phyloP scores from a whole-genome alignment of 2,329 filamentous ascomycete genomes.

The Botrytis elliptica region DNA sequence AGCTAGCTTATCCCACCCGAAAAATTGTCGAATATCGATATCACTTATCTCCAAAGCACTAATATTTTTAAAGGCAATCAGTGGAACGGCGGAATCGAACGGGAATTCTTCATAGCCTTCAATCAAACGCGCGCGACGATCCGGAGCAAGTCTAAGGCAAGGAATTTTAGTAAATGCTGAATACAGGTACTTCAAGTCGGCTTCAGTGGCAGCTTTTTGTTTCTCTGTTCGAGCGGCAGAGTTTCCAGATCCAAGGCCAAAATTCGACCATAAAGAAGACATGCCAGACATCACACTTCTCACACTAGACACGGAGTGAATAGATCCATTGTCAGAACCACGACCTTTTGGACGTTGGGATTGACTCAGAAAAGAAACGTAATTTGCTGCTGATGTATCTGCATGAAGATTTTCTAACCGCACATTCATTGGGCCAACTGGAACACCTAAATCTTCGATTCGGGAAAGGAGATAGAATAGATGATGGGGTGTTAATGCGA shows the following conservation, averaged over 20 bases:
- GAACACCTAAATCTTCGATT: constrained; percentile 88
- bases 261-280: constrained; percentile 86
- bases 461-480: constrained; percentile 94
- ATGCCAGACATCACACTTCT: constrained; percentile 97
- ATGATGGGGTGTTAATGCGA: constrained; percentile 92
- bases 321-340: constrained; percentile 81
- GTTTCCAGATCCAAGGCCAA: constrained; percentile 78
- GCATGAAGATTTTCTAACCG: constrained; percentile 92
- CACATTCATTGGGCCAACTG: constrained; percentile 94
- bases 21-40: constrained; percentile 95
- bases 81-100: constrained; percentile 92
- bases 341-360: constrained; percentile 77
- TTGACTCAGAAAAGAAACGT: constrained; percentile 91
- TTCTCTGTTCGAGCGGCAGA: constrained; percentile 81
- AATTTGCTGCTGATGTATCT: constrained; percentile 81
- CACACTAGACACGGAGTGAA: constrained; percentile 94
- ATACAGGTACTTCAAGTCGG: constrained; percentile 93
- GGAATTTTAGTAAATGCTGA: constrained; percentile 98
- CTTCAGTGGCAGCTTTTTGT: constrained; percentile 79
- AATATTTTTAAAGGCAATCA: constrained; percentile 97
- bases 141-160: constrained; percentile 83
- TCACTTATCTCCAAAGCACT: constrained; percentile 92
- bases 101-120: constrained; percentile 96
- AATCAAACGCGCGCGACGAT: constrained; percentile 87
- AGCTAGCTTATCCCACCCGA: constrained; percentile 91